Evolutionary conservation across 2,329 filamentous ascomycete genomes (phyloP).

Genomic region (Aspergillus alliaceus): DNA sequence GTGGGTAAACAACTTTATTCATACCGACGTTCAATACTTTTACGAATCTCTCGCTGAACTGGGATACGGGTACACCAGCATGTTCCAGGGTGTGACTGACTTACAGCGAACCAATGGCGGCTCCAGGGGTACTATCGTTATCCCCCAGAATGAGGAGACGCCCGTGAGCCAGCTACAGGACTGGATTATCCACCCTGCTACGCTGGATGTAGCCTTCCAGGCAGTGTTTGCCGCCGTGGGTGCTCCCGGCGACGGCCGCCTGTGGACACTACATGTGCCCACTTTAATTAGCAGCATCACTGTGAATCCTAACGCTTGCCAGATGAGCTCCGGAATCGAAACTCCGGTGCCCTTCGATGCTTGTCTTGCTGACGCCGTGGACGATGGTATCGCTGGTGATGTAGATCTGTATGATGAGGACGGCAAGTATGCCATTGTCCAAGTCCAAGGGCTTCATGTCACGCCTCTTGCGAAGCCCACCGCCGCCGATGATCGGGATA

Average conservation of each 20-base stretch:
- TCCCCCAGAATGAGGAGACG: not conserved
- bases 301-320: not conserved
- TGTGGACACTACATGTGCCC: not conserved
- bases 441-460: not conserved
- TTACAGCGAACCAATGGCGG: not conserved
- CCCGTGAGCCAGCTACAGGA: no score
- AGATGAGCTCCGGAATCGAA: not conserved
- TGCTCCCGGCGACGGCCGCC: not conserved
- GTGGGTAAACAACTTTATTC: not conserved
- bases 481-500: not conserved
- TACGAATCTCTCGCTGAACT: constrained; percentile 24
- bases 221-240: not conserved
- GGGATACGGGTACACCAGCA: constrained; percentile 27
- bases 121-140: not conserved
- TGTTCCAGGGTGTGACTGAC: constrained; percentile 15
- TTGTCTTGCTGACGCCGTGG: not conserved
- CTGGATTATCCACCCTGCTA: not conserved
- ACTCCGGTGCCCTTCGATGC: not conserved
- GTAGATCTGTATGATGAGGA: not conserved
- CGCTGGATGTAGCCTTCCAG: not conserved
- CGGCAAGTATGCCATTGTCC: not conserved
- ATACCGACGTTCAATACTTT: constrained; percentile 23
- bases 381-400: not conserved
- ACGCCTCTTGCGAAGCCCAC: not conserved
- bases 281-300: not conserved